Evolutionary conservation across 805 yeast genomes (phyloP).

Genomic region (Wickerhamiella kazuoi): DNA sequence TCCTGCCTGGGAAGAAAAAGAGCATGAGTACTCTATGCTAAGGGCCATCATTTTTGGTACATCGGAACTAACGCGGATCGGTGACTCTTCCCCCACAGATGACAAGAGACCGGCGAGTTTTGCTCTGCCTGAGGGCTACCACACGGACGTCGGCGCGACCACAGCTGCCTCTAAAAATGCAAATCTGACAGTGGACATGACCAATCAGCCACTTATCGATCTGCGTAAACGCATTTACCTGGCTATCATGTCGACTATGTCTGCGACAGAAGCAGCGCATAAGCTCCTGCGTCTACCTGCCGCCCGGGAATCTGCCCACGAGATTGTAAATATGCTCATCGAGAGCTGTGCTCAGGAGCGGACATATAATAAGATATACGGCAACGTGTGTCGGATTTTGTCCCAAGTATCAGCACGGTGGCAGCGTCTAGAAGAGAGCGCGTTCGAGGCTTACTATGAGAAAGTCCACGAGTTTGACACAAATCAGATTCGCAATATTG

Average conservation of each 20-base stretch:
- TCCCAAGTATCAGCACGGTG: conserved; percentile 36
- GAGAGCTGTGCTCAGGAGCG: conserved; percentile 75
- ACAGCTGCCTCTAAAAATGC: conserved; percentile 5
- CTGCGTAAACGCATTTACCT: conserved; percentile 65
- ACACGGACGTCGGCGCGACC: conserved; percentile 8
- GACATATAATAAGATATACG: conserved; percentile 72
- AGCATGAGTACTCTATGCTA: background rate
- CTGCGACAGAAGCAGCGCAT: conserved; percentile 85
- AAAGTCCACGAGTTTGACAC: conserved; percentile 52
- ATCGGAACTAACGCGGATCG: too few species aligned
- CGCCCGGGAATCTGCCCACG: conserved; percentile 26
- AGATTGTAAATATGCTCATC: conserved; percentile 53
- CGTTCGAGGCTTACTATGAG: conserved; percentile 40
- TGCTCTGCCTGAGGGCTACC: too few species aligned
- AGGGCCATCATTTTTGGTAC: conserved; percentile 1
- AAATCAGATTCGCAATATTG: conserved; percentile 57
- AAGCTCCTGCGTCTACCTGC: conserved; percentile 37
- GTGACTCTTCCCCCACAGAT: too few species aligned
- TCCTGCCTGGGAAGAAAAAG: background rate
- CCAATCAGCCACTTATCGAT: conserved; percentile 43
- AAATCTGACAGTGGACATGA: conserved; percentile 38
- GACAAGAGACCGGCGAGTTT: too few species aligned
- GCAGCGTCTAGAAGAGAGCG: conserved; percentile 34
- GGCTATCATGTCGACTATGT: conserved; percentile 74
- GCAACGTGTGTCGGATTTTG: conserved; percentile 54